Evolutionary conservation across 2,329 filamentous ascomycete species (phyloP), one percentile per base, ranked within the genome.

Genomic region (Fusarium haematococcum): DNA sequence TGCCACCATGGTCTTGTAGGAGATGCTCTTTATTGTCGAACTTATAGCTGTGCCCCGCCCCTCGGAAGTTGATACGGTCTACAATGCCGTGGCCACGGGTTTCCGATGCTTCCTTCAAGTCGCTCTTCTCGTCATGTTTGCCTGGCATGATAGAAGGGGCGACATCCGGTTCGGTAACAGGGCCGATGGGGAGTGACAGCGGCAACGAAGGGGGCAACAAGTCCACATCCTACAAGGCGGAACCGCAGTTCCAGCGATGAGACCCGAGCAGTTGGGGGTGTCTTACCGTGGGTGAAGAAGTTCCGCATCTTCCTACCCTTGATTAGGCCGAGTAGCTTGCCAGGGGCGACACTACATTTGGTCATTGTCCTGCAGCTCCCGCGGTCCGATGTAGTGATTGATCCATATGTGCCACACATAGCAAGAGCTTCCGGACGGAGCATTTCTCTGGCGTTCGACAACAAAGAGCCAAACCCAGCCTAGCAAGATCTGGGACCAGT

Each of bases 401-500:
- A 43, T 13, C 41, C 14, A 43, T 43, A 43, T 43, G 11, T 23
- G n/a, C n/a, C 41, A 43, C 41, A 43, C n/a, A 43, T 23, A 20
- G 41, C 9, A 43, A 23, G 41, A 11, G n/a, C 41, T 23, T 43
- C 20, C 3, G n/a, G n/a, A 23, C n/a, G 11, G 5, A 43, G 41
- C 41, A 7, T 10, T 23, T 43, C 41, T 23, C n/a, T 5, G 11
- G 18, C 0, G 41, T 23, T 43, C 5, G 20, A 23, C 41, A 43
- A 43, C 41, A 43, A 43, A 43, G 1, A 43, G 41, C 41, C n/a
- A 43, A 43, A 0, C 41, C 18, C n/a, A 43, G 4, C 41, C 10
- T 0, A 23, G n/a, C 2, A 23, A 2, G 16, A n/a, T 39, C 10
- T 1, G 37, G 1, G 4, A 2, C 7, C 37, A n/a, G 16, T 5